Base-by-base conservation (phyloP, 306 rosid genomes). In the Lablab purpureus region DNA sequence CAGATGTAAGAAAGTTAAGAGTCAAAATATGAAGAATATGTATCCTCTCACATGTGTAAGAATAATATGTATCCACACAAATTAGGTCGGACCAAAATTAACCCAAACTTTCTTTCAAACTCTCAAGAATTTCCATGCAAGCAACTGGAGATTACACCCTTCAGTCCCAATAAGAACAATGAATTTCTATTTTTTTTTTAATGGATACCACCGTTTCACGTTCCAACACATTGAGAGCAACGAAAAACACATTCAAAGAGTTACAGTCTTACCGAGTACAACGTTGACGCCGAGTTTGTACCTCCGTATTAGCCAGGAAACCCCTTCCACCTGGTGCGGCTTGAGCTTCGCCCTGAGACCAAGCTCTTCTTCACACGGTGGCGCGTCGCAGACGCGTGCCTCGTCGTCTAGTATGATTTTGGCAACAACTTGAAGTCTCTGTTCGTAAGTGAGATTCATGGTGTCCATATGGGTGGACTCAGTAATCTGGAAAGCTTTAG, bases 321-420 rank as follows among this genome's bases (percentile, higher is more conserved):
- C 86, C 67, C 99, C 99, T 82, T 94, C 97, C 37, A 91, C 85
- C 81, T 94, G 99, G 86, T 94, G 80, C 13, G 92, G 95, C 47
- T 92, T 92, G 71, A 94, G 90, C 49, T 90, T 89, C 41, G 93
- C 97, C 75, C 80, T 88, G 7, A 92, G 83, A 12, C 97, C 97
- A 21, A 91, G 84, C 62, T 87, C 91, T 7, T 84, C 80, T 23
- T 21, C 9, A 28, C 70, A 56, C 5, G 75, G 75, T 7, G 81
- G 85, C 82, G 65, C 78, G 58, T 83, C 75, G 6, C 69, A 78
- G 74, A 83, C 15, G 67, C 78, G 63, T 76, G 85, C 72, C 28
- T 86, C 93, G 10, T 73, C 56, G 28, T 78, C 81, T 27, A 81
- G 86, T 13, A 92, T 66, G 23, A 89, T 36, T 64, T 73, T 82